Conservation (phyloP, 495 filamentous ascomycete genomes). For the Parmelia sp. region DNA sequence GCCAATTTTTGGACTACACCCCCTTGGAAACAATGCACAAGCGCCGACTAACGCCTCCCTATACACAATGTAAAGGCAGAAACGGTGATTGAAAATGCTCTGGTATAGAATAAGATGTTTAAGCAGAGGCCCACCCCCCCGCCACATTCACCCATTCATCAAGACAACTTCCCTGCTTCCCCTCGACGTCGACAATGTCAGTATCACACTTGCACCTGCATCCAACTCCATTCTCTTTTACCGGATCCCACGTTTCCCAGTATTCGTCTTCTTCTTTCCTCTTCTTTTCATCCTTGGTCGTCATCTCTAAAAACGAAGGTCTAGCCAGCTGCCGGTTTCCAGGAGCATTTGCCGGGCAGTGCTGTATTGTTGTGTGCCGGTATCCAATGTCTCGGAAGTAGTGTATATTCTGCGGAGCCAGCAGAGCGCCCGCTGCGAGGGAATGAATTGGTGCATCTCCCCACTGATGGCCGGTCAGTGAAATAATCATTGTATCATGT, state of each 20-base stretch:
- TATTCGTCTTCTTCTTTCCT: conserved; percentile 93
- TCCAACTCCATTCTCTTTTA: conserved; percentile 93
- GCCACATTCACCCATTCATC: conserved; percentile 97
- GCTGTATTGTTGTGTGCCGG: conserved; percentile 96
- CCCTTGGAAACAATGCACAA: conserved; percentile 12
- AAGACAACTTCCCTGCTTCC: conserved; percentile 91
- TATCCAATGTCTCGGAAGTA: conserved; percentile 99
- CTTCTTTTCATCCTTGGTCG: conserved; percentile 77
- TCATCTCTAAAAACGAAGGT: conserved; percentile 75
- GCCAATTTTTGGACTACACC: conserved; percentile 5
- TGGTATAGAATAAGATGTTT: conserved; percentile 18
- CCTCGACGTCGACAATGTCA: conserved; percentile 96
- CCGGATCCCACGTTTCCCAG: conserved; percentile 81
- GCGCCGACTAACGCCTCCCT: conserved; percentile 13
- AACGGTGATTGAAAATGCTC: conserved; percentile 12
- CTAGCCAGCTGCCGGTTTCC: conserved; percentile 71
- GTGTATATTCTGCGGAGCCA: conserved; percentile 79
- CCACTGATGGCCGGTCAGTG: conserved; percentile 59
- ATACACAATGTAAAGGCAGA: conserved; percentile 5
- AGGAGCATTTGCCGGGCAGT: conserved; percentile 95
- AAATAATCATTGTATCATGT: not conserved
- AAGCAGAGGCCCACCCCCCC: conserved; percentile 82
- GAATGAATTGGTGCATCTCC: conserved; percentile 99
- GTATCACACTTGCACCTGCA: conserved; percentile 97
- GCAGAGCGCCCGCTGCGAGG: conserved; percentile 82